Percentiles rank a stretch among this genome's conserved stretches.
These are phyloP conservation scores for Ricinus communis DNA, from an alignment of 345 rosid species.

Conservation along the genomic window DNA sequence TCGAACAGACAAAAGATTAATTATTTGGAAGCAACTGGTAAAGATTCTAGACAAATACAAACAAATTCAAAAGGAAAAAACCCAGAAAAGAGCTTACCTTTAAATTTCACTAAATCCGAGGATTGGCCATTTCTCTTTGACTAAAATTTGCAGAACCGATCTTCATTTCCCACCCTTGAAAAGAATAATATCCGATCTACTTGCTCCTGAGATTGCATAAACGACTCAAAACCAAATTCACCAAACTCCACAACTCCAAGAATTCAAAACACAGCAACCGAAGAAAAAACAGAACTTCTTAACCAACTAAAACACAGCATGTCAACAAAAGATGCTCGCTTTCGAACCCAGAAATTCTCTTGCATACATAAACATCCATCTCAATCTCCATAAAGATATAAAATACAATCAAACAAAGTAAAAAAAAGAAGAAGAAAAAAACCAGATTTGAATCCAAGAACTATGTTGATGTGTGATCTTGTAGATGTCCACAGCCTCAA, in stretches of 20 bases:
- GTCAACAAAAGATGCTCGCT: neutral
- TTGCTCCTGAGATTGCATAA: slow-evolving; percentile 9
- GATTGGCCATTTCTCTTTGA: slow-evolving; percentile 13
- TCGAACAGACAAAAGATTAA: neutral
- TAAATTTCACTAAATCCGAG: slow-evolving; percentile 23
- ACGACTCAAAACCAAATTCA: slow-evolving; percentile 12
- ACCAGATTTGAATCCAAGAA: neutral
- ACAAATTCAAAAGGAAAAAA: neutral
- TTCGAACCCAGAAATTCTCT: slow-evolving; percentile 20
- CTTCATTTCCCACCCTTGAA: slow-evolving; percentile 8
- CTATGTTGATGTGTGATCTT: neutral
- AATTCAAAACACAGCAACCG: slow-evolving; percentile 1
- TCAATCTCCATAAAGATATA: slow-evolving; percentile 1
- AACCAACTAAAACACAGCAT: slow-evolving; percentile 12
- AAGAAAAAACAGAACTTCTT: slow-evolving; percentile 4
- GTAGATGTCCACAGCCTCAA: slow-evolving; percentile 8
- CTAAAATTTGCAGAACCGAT: slow-evolving; percentile 16
- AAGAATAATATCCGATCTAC: slow-evolving; percentile 11
- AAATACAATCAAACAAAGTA: neutral
- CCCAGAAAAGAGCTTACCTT: slow-evolving; percentile 21
- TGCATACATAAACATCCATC: slow-evolving; percentile 10
- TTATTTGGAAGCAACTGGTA: neutral
- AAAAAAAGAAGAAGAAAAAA: slow-evolving; percentile 2
- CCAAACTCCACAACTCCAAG: slow-evolving; percentile 10
- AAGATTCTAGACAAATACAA: neutral